Evolutionary conservation across 2,329 filamentous ascomycete genomes (phyloP).

Genomic region (Ophiostoma tasmaniense): DNA sequence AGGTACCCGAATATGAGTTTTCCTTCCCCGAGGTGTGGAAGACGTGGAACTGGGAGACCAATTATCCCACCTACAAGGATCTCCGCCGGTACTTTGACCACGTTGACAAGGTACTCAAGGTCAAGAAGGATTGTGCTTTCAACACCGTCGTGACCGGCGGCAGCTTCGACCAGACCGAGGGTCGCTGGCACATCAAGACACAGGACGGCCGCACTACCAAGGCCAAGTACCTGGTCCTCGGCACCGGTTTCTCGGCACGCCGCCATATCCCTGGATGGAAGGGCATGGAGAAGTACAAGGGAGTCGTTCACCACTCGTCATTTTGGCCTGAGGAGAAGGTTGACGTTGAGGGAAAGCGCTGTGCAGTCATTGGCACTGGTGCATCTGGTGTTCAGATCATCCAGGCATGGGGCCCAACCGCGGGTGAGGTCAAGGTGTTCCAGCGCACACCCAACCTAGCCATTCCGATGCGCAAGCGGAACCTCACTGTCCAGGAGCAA

Average conservation of each 20-base stretch:
- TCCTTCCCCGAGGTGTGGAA: conserved; percentile 43
- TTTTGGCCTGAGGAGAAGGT: conserved; percentile 52
- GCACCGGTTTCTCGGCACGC: conserved; percentile 50
- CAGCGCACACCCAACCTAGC: conserved; percentile 60
- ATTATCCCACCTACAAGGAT: conserved; percentile 44
- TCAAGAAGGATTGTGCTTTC: conserved; percentile 51
- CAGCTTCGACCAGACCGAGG: conserved; percentile 39
- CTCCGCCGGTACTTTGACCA: conserved; percentile 52
- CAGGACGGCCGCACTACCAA: conserved; percentile 40
- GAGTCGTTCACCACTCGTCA: conserved; percentile 50
- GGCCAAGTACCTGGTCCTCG: conserved; percentile 44
- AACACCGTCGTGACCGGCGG: conserved; percentile 46
- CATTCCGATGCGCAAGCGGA: conserved; percentile 48
- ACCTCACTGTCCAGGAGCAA: conserved; percentile 43
- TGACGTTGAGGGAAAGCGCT: conserved; percentile 48
- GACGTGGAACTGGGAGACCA: conserved; percentile 48
- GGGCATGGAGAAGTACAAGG: conserved; percentile 52
- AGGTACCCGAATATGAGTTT: conserved; percentile 46
- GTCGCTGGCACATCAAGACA: conserved; percentile 43
- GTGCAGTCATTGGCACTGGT: conserved; percentile 56
- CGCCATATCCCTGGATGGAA: conserved; percentile 53
- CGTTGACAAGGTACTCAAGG: conserved; percentile 44
- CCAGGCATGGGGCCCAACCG: conserved; percentile 49
- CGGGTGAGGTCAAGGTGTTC: conserved; percentile 49
- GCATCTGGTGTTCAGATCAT: conserved; percentile 56